Conservation (phyloP, 2,329 filamentous ascomycete species). For the Xylogone sp. region DNA sequence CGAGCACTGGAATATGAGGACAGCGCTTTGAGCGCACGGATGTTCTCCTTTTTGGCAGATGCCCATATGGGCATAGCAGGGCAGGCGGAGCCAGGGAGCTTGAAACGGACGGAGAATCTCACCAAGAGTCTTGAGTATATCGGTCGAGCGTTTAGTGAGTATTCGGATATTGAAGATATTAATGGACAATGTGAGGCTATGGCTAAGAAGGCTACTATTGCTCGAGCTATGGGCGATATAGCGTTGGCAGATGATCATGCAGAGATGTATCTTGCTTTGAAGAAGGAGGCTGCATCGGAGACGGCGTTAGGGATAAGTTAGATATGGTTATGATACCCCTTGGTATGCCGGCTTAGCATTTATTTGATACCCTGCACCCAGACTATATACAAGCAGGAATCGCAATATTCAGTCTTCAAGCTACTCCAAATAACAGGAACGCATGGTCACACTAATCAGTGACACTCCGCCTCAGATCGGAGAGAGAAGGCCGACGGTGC, state of each 20-base stretch:
- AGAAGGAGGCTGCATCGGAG: conserved; percentile 29
- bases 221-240: conserved; percentile 53
- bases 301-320: conserved; percentile 7
- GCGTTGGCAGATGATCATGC: conserved; percentile 53
- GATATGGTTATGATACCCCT: no score
- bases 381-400: no score
- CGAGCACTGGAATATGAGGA: conserved; percentile 60
- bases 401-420: no score
- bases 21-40: conserved; percentile 48
- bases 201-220: conserved; percentile 63
- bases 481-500: no score
- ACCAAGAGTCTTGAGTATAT: conserved; percentile 32
- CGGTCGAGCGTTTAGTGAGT: conserved; percentile 38
- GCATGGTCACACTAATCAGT: no score
- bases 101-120: conserved; percentile 43
- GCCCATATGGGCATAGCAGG: conserved; percentile 63
- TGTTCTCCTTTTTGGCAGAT: conserved; percentile 59
- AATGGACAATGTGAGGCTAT: conserved; percentile 59
- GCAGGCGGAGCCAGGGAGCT: conserved; percentile 27
- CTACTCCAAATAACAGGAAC: no score
- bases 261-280: conserved; percentile 48
- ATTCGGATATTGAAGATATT: conserved; percentile 53
- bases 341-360: no score
- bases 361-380: no score
- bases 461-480: no score